Conservation (phyloP, 1,284 basidiomycete genomes). For the Xerocomus amazonicus region DNA sequence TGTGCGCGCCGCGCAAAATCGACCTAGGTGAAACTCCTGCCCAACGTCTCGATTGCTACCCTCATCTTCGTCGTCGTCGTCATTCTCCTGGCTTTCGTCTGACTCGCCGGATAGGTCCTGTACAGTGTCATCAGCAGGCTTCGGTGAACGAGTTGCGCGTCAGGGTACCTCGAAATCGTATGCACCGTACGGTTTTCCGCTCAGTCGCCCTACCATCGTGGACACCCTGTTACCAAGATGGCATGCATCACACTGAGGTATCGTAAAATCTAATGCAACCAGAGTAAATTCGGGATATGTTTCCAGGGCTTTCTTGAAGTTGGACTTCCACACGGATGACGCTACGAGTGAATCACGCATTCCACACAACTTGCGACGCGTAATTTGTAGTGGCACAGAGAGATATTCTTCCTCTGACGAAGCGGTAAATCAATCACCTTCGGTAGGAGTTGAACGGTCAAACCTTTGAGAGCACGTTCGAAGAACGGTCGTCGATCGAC, state of each 20-base stretch:
- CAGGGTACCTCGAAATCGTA: constrained; percentile 52
- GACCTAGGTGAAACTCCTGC: constrained; percentile 53
- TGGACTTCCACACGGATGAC: constrained; percentile 74
- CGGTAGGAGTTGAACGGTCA: constrained; percentile 3
- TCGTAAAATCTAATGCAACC: constrained; percentile 48
- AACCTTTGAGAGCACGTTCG: constrained; percentile 52
- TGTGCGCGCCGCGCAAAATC: constrained; percentile 71
- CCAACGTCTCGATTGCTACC: constrained; percentile 27
- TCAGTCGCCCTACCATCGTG: constrained; percentile 53
- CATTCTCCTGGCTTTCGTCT: constrained; percentile 8
- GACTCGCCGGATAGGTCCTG: constrained; percentile 20
- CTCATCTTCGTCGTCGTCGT: constrained; percentile 21
- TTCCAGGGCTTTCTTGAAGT: constrained; percentile 63
- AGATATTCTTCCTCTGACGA: constrained; percentile 64
- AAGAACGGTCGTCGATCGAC: constrained; percentile 52
- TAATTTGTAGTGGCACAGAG: constrained; percentile 57
- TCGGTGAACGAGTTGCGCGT: background rate
- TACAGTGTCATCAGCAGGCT: constrained; percentile 5
- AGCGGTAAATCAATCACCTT: constrained; percentile 7
- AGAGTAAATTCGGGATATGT: constrained; percentile 63
- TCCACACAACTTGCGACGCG: constrained; percentile 63
- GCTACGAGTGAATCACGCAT: constrained; percentile 69
- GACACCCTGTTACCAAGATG: constrained; percentile 66
- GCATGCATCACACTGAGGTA: constrained; percentile 75
- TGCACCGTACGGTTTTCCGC: constrained; percentile 57